These are phyloP conservation scores for Taphrina pruni DNA, from an alignment of 1,139 yeast genomes.

Conservation along the genomic window DNA sequence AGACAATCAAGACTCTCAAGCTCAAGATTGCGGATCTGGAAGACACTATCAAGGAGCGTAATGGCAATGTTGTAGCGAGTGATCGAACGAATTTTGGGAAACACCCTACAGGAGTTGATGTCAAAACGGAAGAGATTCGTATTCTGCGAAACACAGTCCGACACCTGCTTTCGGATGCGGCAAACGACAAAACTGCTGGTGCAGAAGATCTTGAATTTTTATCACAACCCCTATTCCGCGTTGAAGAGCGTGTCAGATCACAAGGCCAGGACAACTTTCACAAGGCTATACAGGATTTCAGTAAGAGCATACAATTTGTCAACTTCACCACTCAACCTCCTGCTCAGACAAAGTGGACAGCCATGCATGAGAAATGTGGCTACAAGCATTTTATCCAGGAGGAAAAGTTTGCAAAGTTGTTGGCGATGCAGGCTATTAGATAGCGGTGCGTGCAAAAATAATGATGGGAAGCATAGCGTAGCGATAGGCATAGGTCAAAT, in stretches of 20 bases:
- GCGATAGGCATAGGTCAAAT: too few relatives aligned
- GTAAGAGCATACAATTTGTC: conserved; percentile 1
- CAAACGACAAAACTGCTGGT: not conserved
- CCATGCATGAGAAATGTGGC: not conserved
- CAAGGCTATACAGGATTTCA: conserved; percentile 2
- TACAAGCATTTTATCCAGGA: conserved; percentile 9
- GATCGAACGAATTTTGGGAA: too few relatives aligned
- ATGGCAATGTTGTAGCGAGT: not conserved
- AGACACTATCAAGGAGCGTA: too few relatives aligned
- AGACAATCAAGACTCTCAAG: conserved; percentile 1
- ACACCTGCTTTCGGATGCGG: not conserved
- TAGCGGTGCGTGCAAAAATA: too few relatives aligned
- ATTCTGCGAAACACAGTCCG: conserved; percentile 1
- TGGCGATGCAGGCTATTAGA: not conserved
- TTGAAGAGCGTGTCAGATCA: not conserved
- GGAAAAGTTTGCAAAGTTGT: conserved; percentile 7
- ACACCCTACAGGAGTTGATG: not conserved
- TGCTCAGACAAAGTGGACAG: conserved; percentile 4
- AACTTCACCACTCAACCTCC: not conserved
- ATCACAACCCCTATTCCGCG: not conserved
- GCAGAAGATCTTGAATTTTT: not conserved
- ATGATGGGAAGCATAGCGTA: too few relatives aligned
- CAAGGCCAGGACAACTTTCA: not conserved
- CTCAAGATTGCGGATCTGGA: not conserved
- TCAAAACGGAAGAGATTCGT: conserved; percentile 8